phyloP scores from a whole-genome alignment of 139 green algal genomes.

The Micromonas pusilla region DNA sequence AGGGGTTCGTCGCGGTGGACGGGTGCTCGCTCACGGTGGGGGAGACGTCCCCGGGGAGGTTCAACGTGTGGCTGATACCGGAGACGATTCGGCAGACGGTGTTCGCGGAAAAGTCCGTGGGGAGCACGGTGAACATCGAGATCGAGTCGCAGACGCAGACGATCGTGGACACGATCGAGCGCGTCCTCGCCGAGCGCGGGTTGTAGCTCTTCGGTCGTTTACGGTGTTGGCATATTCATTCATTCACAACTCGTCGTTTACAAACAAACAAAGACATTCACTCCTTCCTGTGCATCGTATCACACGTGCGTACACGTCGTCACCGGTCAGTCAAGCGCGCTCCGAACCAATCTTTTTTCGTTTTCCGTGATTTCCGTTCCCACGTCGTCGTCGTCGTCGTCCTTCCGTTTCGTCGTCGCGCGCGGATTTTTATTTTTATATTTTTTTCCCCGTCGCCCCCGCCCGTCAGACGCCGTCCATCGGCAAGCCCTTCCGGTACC shows the following conservation, averaged over 20 bases:
- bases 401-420: no score
- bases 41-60: slow-evolving; percentile 43
- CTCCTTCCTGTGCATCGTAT: background rate
- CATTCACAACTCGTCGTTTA: background rate
- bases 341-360: background rate
- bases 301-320: background rate
- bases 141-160: slow-evolving; percentile 82
- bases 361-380: background rate
- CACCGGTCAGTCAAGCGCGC: background rate
- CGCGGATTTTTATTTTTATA: background rate
- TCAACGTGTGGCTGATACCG: slow-evolving; percentile 90
- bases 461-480: background rate
- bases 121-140: slow-evolving; percentile 80
- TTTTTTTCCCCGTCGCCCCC: background rate
- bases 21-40: slow-evolving; percentile 81
- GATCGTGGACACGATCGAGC: slow-evolving; percentile 89
- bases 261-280: background rate
- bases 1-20: slow-evolving; percentile 90
- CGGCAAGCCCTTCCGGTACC: background rate
- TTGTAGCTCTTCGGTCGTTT: background rate
- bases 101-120: slow-evolving; percentile 44
- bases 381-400: background rate
- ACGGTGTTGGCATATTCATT: background rate
- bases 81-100: slow-evolving; percentile 66
- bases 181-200: slow-evolving; percentile 48